phyloP scores from a whole-genome alignment of 2,329 filamentous ascomycete species.

The Helotiales sp. region DNA sequence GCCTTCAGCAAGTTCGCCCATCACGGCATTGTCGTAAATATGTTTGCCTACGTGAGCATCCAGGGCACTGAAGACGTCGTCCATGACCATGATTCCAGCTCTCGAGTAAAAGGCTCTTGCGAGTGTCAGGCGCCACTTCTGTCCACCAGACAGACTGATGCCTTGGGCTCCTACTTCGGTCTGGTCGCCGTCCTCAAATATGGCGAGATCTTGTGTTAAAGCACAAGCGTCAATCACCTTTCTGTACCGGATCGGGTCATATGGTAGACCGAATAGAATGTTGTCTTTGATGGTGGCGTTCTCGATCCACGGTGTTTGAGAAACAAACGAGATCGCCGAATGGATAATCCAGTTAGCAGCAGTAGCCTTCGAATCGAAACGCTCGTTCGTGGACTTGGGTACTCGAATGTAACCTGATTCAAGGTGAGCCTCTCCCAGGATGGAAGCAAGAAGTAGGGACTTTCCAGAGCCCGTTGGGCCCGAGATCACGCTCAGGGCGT shows the following conservation, averaged over 20 bases:
- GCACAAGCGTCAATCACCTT: constrained; percentile 74
- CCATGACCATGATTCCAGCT: constrained; percentile 75
- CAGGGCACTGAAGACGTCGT: constrained; percentile 80
- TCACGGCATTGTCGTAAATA: constrained; percentile 75
- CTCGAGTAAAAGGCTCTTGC: constrained; percentile 79
- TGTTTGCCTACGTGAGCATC: constrained; percentile 80
- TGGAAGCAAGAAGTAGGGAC: constrained; percentile 71
- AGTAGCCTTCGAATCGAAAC: constrained; percentile 65
- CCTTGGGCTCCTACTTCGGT: constrained; percentile 84
- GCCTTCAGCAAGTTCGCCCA: constrained; percentile 68
- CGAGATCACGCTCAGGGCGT: constrained; percentile 73
- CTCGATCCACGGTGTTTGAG: constrained; percentile 84
- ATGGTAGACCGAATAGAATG: constrained; percentile 75
- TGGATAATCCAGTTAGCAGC: constrained; percentile 68
- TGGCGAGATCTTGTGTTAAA: constrained; percentile 73
- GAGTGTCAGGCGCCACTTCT: constrained; percentile 80
- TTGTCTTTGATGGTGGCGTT: constrained; percentile 79
- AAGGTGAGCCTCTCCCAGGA: constrained; percentile 76
- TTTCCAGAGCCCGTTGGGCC: constrained; percentile 80
- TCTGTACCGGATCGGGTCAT: constrained; percentile 67
- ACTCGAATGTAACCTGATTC: constrained; percentile 63
- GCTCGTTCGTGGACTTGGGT: constrained; percentile 44
- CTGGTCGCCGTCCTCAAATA: constrained; percentile 73
- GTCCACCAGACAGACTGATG: constrained; percentile 67
- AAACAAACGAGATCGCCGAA: constrained; percentile 71